Percentiles rank a stretch among this genome's conserved stretches.
These are phyloP conservation scores for Paraurostyla sp. DNA, from an alignment of 73 alveolate genomes.

Conservation along the genomic window DNA sequence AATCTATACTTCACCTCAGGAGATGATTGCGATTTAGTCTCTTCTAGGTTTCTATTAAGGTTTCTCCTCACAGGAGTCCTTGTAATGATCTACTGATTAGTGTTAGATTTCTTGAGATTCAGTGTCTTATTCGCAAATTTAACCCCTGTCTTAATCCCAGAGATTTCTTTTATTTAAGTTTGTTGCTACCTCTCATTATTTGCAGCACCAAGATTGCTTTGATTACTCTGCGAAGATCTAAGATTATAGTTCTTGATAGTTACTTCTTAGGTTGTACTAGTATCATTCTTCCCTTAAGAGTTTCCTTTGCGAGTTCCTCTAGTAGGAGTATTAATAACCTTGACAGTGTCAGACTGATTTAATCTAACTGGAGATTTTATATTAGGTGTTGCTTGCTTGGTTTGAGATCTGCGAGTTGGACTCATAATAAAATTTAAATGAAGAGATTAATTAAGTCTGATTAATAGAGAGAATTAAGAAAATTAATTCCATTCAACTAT, in stretches of 20 bases:
- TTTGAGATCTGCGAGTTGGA: constrained; percentile 47
- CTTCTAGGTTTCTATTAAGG: not conserved
- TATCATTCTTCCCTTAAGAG: too few relatives aligned
- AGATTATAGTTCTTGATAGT: too few relatives aligned
- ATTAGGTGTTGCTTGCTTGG: not conserved
- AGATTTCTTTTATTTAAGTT: too few relatives aligned
- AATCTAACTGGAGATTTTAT: not conserved
- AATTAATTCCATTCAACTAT: not conserved
- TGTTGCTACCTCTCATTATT: too few relatives aligned
- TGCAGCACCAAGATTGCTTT: not conserved
- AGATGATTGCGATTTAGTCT: not conserved
- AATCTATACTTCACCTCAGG: not conserved
- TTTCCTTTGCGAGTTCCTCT: not conserved
- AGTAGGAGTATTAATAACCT: not conserved
- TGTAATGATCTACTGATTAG: not conserved
- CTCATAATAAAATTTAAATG: constrained; percentile 46
- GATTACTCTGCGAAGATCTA: not conserved
- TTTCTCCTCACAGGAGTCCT: not conserved
- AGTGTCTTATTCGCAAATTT: not conserved
- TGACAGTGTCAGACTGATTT: too few relatives aligned
- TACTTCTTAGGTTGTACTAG: too few relatives aligned
- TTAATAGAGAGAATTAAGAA: not conserved
- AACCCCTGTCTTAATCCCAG: not conserved
- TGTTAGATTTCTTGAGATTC: not conserved
- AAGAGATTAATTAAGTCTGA: not conserved